These are phyloP conservation scores for Populus deltoides DNA, from an alignment of 345 rosid species.

Conservation along the genomic window DNA sequence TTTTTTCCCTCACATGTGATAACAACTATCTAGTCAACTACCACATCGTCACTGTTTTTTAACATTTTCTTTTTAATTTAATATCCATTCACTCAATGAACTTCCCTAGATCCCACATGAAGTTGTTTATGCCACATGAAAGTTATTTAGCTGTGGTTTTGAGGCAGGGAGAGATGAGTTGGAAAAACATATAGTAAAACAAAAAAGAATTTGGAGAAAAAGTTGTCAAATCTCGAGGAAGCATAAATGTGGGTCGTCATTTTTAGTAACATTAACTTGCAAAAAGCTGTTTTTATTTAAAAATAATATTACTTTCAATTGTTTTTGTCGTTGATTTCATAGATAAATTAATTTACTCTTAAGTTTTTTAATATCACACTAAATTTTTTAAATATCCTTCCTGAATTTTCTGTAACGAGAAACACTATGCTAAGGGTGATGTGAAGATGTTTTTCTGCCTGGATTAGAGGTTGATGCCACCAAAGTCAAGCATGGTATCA, in stretches of 20 bases:
- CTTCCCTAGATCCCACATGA: not conserved
- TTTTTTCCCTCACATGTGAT: not conserved
- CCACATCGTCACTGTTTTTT: not conserved
- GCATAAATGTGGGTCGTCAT: not conserved
- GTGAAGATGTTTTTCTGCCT: not conserved
- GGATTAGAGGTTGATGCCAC: not conserved
- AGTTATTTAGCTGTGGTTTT: not conserved
- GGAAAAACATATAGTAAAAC: not conserved
- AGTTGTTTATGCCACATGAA: conserved; percentile 3
- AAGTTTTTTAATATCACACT: too few species aligned
- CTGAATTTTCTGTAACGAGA: too few species aligned
- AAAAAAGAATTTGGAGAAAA: not conserved
- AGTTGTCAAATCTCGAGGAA: not conserved
- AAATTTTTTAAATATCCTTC: too few species aligned
- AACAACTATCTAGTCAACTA: not conserved
- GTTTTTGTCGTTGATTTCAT: too few species aligned
- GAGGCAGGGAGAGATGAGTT: not conserved
- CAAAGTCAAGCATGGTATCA: not conserved
- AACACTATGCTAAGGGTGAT: not conserved
- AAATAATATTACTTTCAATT: too few species aligned
- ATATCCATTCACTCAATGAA: not conserved
- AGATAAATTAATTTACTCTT: too few species aligned
- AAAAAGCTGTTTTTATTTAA: too few species aligned
- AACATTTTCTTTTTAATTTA: not conserved
- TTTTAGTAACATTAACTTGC: too few species aligned